Percentiles rank a stretch among this genome's conserved stretches.
These are phyloP conservation scores for Saussurea involucrata DNA, from an alignment of 129 eudicot species.

Conservation along the genomic window DNA sequence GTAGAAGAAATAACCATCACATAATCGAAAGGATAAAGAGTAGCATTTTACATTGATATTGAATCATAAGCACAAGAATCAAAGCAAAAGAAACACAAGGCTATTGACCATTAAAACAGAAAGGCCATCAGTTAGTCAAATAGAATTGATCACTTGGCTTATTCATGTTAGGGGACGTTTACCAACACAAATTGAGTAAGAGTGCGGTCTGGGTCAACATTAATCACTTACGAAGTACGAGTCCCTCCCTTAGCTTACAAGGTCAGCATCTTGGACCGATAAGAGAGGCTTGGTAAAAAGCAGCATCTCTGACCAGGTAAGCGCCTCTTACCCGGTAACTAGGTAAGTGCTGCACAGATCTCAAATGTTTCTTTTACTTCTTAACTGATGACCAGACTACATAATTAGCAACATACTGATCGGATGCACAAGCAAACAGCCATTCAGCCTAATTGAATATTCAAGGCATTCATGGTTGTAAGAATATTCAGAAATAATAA, in stretches of 20 bases:
- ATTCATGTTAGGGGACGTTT: background rate
- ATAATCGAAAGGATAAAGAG: background rate
- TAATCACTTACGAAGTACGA: too few species aligned
- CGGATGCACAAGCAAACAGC: background rate
- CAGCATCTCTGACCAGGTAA: background rate
- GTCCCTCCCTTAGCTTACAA: background rate
- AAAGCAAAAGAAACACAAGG: background rate
- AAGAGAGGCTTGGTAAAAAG: background rate
- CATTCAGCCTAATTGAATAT: background rate
- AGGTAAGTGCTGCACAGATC: background rate
- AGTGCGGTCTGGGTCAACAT: background rate
- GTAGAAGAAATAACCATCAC: background rate
- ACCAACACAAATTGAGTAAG: background rate
- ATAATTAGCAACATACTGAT: background rate
- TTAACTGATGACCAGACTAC: background rate
- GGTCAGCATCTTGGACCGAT: background rate
- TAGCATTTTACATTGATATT: background rate
- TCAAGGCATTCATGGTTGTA: background rate
- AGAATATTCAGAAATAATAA: background rate
- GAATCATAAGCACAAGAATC: background rate
- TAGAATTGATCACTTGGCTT: background rate
- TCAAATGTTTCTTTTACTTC: background rate
- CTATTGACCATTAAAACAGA: background rate
- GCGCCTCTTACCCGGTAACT: background rate
- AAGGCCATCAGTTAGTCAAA: background rate